phyloP scores from a whole-genome alignment of 768 basidiomycete species.

The Auricularia heimuer region DNA sequence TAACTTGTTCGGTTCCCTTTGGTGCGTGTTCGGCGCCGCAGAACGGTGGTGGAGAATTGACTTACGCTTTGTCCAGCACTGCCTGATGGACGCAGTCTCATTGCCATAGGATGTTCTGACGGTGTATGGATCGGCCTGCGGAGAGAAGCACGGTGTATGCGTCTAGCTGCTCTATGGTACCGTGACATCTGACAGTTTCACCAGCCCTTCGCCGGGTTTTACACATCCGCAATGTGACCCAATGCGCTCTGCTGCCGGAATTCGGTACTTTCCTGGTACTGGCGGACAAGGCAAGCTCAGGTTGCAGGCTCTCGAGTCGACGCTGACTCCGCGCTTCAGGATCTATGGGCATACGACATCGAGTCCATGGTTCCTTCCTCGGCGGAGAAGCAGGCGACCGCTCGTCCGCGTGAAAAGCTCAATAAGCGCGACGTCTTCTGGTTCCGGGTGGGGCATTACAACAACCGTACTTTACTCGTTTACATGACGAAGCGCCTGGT shows the following conservation, averaged over 20 bases:
- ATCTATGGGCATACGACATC: conserved; percentile 27
- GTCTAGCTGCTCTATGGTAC: not conserved
- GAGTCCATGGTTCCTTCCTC: conserved; percentile 32
- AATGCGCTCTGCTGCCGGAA: conserved; percentile 91
- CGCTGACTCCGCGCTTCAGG: conserved; percentile 6
- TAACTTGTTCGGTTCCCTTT: conserved; percentile 93
- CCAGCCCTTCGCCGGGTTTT: conserved; percentile 87
- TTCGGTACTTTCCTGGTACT: conserved; percentile 95
- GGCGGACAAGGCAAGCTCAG: conserved; percentile 63
- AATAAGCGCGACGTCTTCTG: conserved; percentile 28
- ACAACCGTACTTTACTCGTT: conserved; percentile 30
- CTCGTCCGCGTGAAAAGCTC: conserved; percentile 26
- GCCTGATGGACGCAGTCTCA: conserved; percentile 72
- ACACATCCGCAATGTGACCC: conserved; percentile 87
- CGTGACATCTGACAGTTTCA: conserved; percentile 3
- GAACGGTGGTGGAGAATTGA: not conserved
- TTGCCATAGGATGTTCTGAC: conserved; percentile 90
- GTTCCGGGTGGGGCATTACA: conserved; percentile 31
- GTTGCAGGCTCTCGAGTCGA: not conserved
- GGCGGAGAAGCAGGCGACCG: conserved; percentile 14
- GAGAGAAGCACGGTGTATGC: conserved; percentile 74
- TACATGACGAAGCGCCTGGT: conserved; percentile 19
- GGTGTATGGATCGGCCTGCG: conserved; percentile 94
- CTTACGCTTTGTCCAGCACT: conserved; percentile 41
- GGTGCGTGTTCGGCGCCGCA: conserved; percentile 32